These are phyloP conservation scores for Diaporthe aspalathi DNA, from an alignment of 2,329 filamentous ascomycete genomes.

Conservation along the genomic window DNA sequence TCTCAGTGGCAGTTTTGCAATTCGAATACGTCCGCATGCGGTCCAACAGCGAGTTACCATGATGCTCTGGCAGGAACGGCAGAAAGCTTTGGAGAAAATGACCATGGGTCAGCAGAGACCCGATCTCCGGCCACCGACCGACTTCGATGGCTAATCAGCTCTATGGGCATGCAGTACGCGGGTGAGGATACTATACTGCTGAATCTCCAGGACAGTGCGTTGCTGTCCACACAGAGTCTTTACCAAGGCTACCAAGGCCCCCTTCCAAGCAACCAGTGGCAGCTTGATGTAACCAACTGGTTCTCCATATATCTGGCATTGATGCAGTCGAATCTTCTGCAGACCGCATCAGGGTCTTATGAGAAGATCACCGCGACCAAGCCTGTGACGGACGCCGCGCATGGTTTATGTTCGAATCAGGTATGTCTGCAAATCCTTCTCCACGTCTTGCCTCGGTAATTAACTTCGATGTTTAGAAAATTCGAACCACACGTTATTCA, in stretches of 20 bases:
- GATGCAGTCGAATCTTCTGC: slow-evolving; percentile 34
- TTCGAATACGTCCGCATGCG: background rate
- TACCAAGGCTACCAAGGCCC: background rate
- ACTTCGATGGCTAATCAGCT: background rate
- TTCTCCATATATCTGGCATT: slow-evolving; percentile 22
- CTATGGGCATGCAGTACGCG: background rate
- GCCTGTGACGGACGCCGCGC: slow-evolving; percentile 23
- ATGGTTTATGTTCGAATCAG: slow-evolving; percentile 31
- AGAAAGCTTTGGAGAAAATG: background rate
- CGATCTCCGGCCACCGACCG: background rate
- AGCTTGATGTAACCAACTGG: slow-evolving; percentile 40
- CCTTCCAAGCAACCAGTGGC: slow-evolving; percentile 40
- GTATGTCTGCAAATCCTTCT: background rate
- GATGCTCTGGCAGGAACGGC: background rate
- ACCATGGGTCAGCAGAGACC: background rate
- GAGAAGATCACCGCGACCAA: background rate
- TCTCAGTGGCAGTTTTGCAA: slow-evolving; percentile 17
- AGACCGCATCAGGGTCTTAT: slow-evolving; percentile 30
- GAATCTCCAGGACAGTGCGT: background rate
- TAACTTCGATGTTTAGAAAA: slow-evolving; percentile 42
- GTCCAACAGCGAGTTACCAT: background rate
- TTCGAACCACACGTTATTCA: slow-evolving; percentile 40
- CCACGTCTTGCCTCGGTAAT: no score
- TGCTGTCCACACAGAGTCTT: slow-evolving; percentile 16
- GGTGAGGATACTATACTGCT: background rate